Percentiles rank a stretch among this genome's conserved stretches.
Evolutionary conservation across 1,284 basidiomycete species (phyloP).

Genomic region (Chalciporus sp.): DNA sequence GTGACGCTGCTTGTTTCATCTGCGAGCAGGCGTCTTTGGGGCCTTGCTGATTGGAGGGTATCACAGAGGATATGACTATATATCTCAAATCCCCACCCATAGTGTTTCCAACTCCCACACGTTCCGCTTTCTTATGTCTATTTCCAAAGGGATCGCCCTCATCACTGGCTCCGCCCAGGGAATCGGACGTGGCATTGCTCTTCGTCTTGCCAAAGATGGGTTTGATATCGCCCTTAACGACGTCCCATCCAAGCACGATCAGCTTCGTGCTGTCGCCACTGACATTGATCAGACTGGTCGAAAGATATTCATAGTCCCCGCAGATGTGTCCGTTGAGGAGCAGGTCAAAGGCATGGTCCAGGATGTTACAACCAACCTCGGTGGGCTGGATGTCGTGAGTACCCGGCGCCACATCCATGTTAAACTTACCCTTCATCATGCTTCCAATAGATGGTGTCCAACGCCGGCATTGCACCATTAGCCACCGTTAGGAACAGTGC

Average conservation of each 20-base stretch:
- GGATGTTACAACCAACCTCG: not conserved
- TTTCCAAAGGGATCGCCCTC: slow-evolving; percentile 24
- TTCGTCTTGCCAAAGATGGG: slow-evolving; percentile 34
- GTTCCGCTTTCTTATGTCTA: slow-evolving; percentile 5
- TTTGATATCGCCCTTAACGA: slow-evolving; percentile 36
- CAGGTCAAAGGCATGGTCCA: slow-evolving; percentile 11
- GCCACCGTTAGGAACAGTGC: not conserved
- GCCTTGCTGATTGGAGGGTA: not conserved
- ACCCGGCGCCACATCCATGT: too few relatives aligned
- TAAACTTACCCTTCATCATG: not conserved
- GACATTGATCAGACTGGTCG: slow-evolving; percentile 20
- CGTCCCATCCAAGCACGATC: slow-evolving; percentile 17
- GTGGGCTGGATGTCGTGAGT: slow-evolving; percentile 11
- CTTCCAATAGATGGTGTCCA: slow-evolving; percentile 22
- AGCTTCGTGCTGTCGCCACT: slow-evolving; percentile 17
- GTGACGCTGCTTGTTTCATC: too few relatives aligned
- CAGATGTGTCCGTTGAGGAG: slow-evolving; percentile 10
- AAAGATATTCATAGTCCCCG: not conserved
- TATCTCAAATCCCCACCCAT: too few relatives aligned
- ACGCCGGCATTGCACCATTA: slow-evolving; percentile 17
- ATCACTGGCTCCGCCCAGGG: slow-evolving; percentile 35
- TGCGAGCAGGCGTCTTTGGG: too few relatives aligned
- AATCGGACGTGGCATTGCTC: slow-evolving; percentile 34
- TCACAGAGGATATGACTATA: not conserved
- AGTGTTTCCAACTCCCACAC: not conserved